These are phyloP conservation scores for Linnemannia zychae DNA, from an alignment of 192 early-diverging fungal genomes.

Conservation along the genomic window DNA sequence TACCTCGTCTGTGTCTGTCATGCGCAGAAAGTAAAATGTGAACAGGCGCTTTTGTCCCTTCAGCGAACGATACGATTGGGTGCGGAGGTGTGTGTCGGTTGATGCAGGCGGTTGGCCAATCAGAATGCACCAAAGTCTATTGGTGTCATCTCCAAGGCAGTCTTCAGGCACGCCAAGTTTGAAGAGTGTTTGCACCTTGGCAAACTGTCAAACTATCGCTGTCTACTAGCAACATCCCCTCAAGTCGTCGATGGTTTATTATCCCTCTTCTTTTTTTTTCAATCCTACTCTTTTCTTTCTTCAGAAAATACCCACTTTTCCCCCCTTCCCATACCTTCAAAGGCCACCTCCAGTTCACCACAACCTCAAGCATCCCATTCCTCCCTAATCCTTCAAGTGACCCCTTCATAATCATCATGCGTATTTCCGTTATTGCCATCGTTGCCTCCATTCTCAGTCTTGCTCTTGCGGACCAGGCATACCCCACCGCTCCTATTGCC, in stretches of 20 bases:
- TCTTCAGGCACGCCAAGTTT: not conserved
- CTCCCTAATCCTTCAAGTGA: not conserved
- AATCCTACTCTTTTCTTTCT: not conserved
- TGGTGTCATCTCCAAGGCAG: not conserved
- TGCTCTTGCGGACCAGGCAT: constrained; percentile 6
- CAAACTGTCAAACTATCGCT: not conserved
- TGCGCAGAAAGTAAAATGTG: not conserved
- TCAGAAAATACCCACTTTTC: not conserved
- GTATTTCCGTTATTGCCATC: not conserved
- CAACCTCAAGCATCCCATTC: not conserved
- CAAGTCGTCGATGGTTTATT: not conserved
- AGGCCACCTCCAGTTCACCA: not conserved
- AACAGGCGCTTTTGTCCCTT: not conserved
- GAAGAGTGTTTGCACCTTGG: not conserved
- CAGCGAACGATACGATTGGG: not conserved
- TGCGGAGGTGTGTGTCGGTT: not conserved
- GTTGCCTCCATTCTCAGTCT: constrained; percentile 3
- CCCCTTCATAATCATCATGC: not conserved
- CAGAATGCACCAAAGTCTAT: not conserved
- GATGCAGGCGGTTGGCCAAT: not conserved
- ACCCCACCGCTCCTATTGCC: not conserved
- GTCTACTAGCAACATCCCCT: not conserved
- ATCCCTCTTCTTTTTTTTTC: not conserved
- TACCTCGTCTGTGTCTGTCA: not conserved
- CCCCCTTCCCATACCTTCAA: not conserved